Evolutionary conservation across 2,329 filamentous ascomycete species (phyloP).

Genomic region (Paecilomyces fulvus): DNA sequence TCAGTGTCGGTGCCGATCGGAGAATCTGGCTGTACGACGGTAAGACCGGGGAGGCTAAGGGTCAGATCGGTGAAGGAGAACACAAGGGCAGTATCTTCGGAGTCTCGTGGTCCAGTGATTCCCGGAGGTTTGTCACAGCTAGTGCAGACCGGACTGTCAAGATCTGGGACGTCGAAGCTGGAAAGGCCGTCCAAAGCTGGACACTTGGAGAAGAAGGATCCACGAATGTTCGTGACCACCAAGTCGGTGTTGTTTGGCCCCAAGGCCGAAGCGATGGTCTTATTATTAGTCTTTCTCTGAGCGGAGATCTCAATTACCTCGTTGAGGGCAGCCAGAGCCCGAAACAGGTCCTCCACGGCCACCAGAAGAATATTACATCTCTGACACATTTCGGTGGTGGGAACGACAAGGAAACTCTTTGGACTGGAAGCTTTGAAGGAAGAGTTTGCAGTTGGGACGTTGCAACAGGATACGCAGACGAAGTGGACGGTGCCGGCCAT

Average conservation of each 20-base stretch:
- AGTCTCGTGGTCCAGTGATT: constrained; percentile 82
- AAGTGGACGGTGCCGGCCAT: constrained; percentile 72
- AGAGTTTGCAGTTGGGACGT: constrained; percentile 79
- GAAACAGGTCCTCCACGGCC: constrained; percentile 67
- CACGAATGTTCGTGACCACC: constrained; percentile 71
- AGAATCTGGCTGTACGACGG: constrained; percentile 93
- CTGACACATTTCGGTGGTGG: constrained; percentile 49
- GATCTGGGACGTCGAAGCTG: constrained; percentile 81
- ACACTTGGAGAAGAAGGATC: constrained; percentile 66
- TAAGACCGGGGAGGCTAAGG: constrained; percentile 79
- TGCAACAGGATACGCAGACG: constrained; percentile 56
- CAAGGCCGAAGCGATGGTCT: constrained; percentile 72
- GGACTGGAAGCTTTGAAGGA: constrained; percentile 89
- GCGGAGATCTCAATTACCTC: constrained; percentile 85
- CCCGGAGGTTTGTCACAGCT: constrained; percentile 77
- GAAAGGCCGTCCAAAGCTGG: constrained; percentile 74
- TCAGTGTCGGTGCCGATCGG: constrained; percentile 87
- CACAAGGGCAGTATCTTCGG: constrained; percentile 92
- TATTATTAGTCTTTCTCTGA: constrained; percentile 81
- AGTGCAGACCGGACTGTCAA: constrained; percentile 93
- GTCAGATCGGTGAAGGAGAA: constrained; percentile 60
- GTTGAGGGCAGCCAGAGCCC: constrained; percentile 62
- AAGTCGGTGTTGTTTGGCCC: constrained; percentile 90
- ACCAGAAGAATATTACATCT: constrained; percentile 85
- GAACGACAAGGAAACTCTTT: constrained; percentile 53